Percentiles rank a stretch among this genome's conserved stretches.
phyloP scores from a whole-genome alignment of 495 filamentous ascomycete species.

The Penicillium canescens region DNA sequence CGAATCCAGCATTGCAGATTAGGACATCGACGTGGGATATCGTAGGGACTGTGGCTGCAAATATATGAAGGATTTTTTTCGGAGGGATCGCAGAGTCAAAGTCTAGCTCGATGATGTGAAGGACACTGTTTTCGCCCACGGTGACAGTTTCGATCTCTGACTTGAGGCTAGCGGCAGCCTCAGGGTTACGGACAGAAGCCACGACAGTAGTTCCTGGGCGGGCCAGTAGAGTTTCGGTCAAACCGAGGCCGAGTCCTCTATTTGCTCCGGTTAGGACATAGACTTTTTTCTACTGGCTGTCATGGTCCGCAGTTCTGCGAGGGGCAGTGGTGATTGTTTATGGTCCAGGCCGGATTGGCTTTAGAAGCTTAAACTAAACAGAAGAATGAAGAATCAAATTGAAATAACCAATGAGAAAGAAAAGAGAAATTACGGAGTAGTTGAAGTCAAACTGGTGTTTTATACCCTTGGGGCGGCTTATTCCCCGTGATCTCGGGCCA shows the following conservation, averaged over 20 bases:
- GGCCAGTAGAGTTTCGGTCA: constrained; percentile 37
- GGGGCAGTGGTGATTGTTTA: too few relatives aligned
- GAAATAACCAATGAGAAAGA: too few relatives aligned
- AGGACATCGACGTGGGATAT: constrained; percentile 46
- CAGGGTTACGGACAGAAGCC: constrained; percentile 40
- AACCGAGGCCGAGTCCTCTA: constrained; percentile 50
- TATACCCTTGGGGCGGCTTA: too few relatives aligned
- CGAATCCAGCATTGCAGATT: constrained; percentile 50
- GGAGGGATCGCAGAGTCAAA: constrained; percentile 21
- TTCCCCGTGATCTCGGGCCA: too few relatives aligned
- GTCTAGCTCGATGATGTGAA: constrained; percentile 47
- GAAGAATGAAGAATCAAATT: too few relatives aligned
- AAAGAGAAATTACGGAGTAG: too few relatives aligned
- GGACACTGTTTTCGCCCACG: constrained; percentile 27
- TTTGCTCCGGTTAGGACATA: constrained; percentile 37
- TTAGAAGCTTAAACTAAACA: too few relatives aligned
- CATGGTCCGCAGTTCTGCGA: background rate
- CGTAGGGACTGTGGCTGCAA: background rate
- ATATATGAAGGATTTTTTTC: constrained; percentile 3
- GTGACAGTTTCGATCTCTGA: constrained; percentile 13
- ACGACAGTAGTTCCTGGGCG: constrained; percentile 48
- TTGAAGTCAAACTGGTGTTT: too few relatives aligned
- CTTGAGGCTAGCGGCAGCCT: constrained; percentile 20
- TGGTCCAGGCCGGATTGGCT: too few relatives aligned
- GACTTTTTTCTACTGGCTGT: background rate